Conservation (phyloP, 192 early-diverging fungal species). For the Backusella tuberculispora region DNA sequence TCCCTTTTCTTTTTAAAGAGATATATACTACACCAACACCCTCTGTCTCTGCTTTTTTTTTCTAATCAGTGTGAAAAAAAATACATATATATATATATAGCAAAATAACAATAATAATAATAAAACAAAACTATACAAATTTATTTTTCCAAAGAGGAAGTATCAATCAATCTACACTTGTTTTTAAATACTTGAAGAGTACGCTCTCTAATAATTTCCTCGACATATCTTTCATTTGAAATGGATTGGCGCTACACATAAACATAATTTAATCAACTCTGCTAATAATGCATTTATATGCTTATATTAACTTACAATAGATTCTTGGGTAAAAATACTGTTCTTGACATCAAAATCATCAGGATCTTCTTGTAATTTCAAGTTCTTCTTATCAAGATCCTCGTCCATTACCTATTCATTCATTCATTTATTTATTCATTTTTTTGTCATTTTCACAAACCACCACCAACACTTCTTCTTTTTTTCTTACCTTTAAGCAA, state of each 20-base stretch:
- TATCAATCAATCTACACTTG: constrained; percentile 66
- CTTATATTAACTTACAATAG: constrained; percentile 50
- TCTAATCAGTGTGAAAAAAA: too few relatives aligned
- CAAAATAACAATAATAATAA: not conserved
- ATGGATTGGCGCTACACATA: constrained; percentile 65
- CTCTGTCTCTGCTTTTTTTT: too few relatives aligned
- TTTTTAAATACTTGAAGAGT: constrained; percentile 68
- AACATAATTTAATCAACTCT: not conserved
- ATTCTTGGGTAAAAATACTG: constrained; percentile 56
- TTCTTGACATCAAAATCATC: constrained; percentile 57
- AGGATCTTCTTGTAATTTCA: constrained; percentile 57
- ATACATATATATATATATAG: too few relatives aligned
- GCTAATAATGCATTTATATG: not conserved
- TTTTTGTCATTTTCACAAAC: constrained; percentile 4
- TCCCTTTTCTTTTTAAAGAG: too few relatives aligned
- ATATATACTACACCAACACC: too few relatives aligned
- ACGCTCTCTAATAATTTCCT: constrained; percentile 72
- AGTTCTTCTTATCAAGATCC: constrained; percentile 48
- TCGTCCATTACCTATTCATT: constrained; percentile 44
- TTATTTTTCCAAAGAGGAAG: constrained; percentile 24
- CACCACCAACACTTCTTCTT: not conserved
- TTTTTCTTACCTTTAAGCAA: constrained; percentile 60
- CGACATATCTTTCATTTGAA: constrained; percentile 67
- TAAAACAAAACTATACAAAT: not conserved
- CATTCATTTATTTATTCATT: not conserved